A percentile compares a stretch with the other conserved stretches of the same genome.
These are phyloP conservation scores for Osmanthus fragrans DNA, from an alignment of 257 asterid species.

Conservation along the genomic window DNA sequence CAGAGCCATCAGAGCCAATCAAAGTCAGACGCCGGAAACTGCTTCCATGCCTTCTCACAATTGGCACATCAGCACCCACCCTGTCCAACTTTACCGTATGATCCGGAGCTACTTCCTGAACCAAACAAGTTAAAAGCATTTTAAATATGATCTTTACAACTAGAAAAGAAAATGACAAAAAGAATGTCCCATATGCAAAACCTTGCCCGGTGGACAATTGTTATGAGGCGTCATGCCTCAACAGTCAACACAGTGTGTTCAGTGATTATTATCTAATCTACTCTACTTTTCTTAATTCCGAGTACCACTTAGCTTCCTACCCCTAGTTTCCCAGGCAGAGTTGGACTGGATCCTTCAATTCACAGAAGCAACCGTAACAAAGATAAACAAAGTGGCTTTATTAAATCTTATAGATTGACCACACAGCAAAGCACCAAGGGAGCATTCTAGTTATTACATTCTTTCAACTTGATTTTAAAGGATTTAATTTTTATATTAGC, in stretches of 20 bases:
- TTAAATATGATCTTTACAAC: not conserved
- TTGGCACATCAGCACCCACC: conserved; percentile 94
- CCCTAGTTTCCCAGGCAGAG: not conserved
- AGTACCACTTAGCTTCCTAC: not conserved
- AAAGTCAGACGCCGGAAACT: conserved; percentile 96
- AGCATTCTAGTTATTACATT: too few relatives aligned
- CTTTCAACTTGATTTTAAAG: not conserved
- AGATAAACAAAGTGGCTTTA: not conserved
- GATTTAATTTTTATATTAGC: not conserved
- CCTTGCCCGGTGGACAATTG: not conserved
- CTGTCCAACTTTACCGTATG: conserved; percentile 97
- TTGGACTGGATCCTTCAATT: not conserved
- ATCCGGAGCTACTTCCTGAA: conserved; percentile 96
- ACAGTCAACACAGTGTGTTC: not conserved
- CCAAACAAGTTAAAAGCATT: conserved; percentile 12
- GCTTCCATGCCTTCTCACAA: conserved; percentile 98
- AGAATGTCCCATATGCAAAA: not conserved
- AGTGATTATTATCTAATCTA: not conserved
- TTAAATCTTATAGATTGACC: not conserved
- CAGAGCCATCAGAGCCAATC: conserved; percentile 98
- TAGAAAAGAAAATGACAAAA: not conserved
- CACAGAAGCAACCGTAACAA: not conserved
- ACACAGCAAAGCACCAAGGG: not conserved
- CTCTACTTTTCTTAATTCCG: not conserved
- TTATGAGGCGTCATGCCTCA: not conserved